Percentiles rank a stretch among this genome's conserved stretches.
Conservation (phyloP, 2,329 filamentous ascomycete genomes). For the Fusarium brevicatenulatum region DNA sequence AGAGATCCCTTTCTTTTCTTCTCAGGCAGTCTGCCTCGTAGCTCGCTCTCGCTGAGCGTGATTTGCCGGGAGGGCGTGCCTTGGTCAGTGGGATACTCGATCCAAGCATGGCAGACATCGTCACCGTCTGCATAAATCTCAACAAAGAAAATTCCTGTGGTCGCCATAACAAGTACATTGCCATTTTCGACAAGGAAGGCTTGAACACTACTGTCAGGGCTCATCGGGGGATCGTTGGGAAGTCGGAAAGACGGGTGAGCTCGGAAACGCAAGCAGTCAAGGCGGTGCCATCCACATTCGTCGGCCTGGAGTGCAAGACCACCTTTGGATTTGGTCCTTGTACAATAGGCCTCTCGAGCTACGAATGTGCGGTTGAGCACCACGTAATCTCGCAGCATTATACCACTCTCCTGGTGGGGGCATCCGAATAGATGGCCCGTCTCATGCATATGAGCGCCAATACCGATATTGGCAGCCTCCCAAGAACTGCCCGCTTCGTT, state of each 20-base stretch:
- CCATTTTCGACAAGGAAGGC: conserved; percentile 86
- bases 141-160: conserved; percentile 84
- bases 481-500: conserved; percentile 89
- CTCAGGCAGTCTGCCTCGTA: conserved; percentile 77
- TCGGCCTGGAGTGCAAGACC: conserved; percentile 78
- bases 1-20: conserved; percentile 77
- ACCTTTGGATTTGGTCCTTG: conserved; percentile 84
- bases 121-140: conserved; percentile 87
- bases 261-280: conserved; percentile 89
- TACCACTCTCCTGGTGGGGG: conserved; percentile 87
- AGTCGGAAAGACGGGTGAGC: conserved; percentile 90
- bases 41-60: conserved; percentile 76
- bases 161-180: conserved; percentile 79
- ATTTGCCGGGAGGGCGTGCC: conserved; percentile 76
- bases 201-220: conserved; percentile 80
- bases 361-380: conserved; percentile 85
- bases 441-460: conserved; percentile 92
- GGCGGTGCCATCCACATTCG: conserved; percentile 90
- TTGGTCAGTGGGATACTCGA: conserved; percentile 78
- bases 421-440: conserved; percentile 91
- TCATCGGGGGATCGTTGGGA: conserved; percentile 74
- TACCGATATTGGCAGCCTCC: conserved; percentile 95
- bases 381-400: conserved; percentile 92
- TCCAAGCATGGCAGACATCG: conserved; percentile 80
- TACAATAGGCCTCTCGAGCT: conserved; percentile 84